Percentiles rank a stretch among this genome's conserved stretches.
These are phyloP conservation scores for Starmerella scarabaei DNA, from an alignment of 805 yeast genomes.

Conservation along the genomic window DNA sequence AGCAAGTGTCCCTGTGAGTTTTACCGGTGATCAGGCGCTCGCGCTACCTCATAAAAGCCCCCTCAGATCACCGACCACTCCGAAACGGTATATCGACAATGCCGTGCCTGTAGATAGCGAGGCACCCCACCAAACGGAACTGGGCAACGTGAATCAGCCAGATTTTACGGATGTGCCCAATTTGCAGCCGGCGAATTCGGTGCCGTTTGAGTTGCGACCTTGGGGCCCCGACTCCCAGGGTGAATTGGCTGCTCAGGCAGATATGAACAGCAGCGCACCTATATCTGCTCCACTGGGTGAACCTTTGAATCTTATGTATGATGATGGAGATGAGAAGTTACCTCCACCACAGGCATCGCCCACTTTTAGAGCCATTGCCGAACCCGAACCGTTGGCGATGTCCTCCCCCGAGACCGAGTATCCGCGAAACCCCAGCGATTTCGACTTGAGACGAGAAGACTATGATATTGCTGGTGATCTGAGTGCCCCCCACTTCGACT, in stretches of 20 bases:
- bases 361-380: background rate
- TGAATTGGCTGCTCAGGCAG: background rate
- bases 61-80: background rate
- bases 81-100: slow-evolving; percentile 1
- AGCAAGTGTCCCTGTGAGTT: too few relatives aligned
- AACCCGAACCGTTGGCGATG: slow-evolving; percentile 6
- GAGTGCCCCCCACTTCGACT: too few relatives aligned
- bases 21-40: too few relatives aligned
- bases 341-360: slow-evolving; percentile 14
- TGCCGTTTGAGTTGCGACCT: background rate
- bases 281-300: background rate
- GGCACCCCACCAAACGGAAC: background rate
- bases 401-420: slow-evolving; percentile 4
- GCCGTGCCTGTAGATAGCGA: slow-evolving; percentile 4
- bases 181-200: background rate
- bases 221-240: too few relatives aligned
- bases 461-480: too few relatives aligned
- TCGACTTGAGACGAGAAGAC: too few relatives aligned
- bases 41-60: too few relatives aligned
- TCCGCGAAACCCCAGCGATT: too few relatives aligned
- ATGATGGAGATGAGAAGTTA: slow-evolving; percentile 12
- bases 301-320: slow-evolving; percentile 8
- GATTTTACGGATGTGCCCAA: background rate
- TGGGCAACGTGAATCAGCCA: background rate
- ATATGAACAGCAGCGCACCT: background rate